These are phyloP conservation scores for Claviceps spartinae DNA, from an alignment of 2,329 filamentous ascomycete genomes.

Conservation along the genomic window DNA sequence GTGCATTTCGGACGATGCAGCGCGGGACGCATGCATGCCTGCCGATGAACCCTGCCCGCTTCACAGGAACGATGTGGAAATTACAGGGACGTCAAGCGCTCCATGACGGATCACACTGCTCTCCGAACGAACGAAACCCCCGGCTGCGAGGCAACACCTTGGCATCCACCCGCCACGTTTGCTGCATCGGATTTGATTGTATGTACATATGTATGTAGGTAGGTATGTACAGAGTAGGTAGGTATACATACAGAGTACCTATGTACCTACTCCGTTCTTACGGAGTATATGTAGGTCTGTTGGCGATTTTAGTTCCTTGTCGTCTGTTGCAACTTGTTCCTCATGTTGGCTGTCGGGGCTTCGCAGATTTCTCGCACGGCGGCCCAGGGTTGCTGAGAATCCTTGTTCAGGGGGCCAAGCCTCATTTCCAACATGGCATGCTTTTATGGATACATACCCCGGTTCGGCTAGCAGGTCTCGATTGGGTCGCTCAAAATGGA, in stretches of 20 bases:
- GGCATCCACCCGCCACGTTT: background rate
- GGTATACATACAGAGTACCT: too few species aligned
- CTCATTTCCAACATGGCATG: conserved; percentile 3
- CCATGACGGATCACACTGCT: background rate
- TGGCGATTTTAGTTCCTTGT: background rate
- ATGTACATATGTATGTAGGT: too few species aligned
- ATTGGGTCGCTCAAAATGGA: background rate
- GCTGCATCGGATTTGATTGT: background rate
- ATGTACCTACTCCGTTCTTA: background rate
- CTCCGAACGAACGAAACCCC: background rate
- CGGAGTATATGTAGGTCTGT: background rate
- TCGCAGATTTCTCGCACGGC: background rate
- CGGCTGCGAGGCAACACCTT: background rate
- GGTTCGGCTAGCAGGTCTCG: background rate
- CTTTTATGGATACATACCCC: background rate
- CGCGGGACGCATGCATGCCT: too few species aligned
- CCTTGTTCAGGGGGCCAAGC: conserved; percentile 5
- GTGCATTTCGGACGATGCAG: too few species aligned
- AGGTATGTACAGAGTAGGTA: too few species aligned
- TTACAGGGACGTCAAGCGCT: background rate
- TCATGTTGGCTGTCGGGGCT: background rate
- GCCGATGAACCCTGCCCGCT: background rate
- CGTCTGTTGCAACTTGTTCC: background rate
- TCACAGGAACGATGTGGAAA: conserved; percentile 1
- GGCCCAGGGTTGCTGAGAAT: background rate